Base-by-base conservation (phyloP, 2,329 filamentous ascomycete species). In the Didymella exigua region DNA sequence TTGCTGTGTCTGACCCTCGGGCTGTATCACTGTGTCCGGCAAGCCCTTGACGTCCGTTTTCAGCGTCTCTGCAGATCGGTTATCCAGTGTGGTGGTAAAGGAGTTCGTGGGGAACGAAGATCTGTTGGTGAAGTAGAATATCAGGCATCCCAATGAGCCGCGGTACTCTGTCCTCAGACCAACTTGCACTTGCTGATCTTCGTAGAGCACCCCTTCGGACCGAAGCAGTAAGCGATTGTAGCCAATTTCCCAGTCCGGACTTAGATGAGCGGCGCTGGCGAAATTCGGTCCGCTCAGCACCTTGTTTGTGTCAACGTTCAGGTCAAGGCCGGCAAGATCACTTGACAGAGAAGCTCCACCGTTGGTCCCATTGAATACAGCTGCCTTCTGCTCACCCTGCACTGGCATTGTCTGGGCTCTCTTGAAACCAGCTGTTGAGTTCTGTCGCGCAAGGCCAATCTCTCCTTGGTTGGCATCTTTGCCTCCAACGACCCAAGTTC, bases 401-500 rank as follows among this genome's bases (percentile, higher is more conserved):
- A 75, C 78, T 1, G 75, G 70, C 56, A 76, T 77, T 62, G 87
- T 96, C 70, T 97, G 96, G 1, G 90, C 89, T 64, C 93, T 88
- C 79, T 93, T 96, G 52, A 97, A 82, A 11, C 90, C 90, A 10
- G 88, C 87, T 30, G 61, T 62, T 13, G 66, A 66, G 58, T 89
- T 89, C 75, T 95, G 91, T 40, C 65, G 60, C 26, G 87, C 88
- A 76, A 97, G 84, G 60, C 85, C 86, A 56, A 96, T 85, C 73
- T 96, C 93, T 69, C 96, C 91, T 1, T 86, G 81, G 72, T 97
- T 97, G 53, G 93, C 93, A 72, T 96, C 92, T 78, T 96, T 97
- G 56, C 92, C 93, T 59, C 93, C 93, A n/a, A 98, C 90, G 23
- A 97, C 88, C 95, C 95, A 99, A 1, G 95, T 98, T 58, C 93